Conservation (phyloP, 2,329 filamentous ascomycete species). For the Pyrenochaeta sp. region DNA sequence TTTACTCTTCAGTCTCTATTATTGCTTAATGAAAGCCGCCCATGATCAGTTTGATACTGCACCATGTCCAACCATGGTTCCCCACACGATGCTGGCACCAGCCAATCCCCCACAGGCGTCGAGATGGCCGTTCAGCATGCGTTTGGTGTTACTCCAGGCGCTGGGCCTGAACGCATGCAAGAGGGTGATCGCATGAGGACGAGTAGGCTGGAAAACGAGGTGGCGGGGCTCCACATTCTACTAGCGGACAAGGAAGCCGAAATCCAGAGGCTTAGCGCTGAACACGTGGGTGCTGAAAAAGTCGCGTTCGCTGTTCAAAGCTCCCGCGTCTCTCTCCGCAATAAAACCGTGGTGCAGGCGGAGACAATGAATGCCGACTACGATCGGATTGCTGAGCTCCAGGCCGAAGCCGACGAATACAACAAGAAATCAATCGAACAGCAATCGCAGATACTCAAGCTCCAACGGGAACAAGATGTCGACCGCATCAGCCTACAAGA, state of each 20-base stretch:
- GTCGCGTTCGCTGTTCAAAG: not conserved
- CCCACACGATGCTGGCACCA: constrained; percentile 2
- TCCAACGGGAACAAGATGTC: not conserved
- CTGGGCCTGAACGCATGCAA: not conserved
- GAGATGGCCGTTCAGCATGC: not conserved
- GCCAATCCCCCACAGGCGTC: not conserved
- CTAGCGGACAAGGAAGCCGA: not conserved
- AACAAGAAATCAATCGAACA: not conserved
- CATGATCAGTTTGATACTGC: not conserved
- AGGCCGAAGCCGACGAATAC: not conserved
- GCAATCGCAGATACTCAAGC: not conserved
- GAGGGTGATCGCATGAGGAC: not conserved
- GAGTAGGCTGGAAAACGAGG: not conserved
- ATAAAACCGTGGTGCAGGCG: not conserved
- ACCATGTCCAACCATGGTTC: constrained; percentile 1
- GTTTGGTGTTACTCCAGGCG: not conserved
- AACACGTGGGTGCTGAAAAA: not conserved
- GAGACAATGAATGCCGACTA: constrained; percentile 1
- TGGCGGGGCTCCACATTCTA: not conserved
- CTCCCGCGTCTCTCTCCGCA: not conserved
- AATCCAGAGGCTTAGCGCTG: not conserved
- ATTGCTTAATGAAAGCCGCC: not conserved
- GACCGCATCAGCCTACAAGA: not conserved
- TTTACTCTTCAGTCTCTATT: not conserved
- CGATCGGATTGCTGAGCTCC: constrained; percentile 2